A percentile compares a stretch with the other conserved stretches of the same genome.
These are phyloP conservation scores for Saccharomyces pastorianus DNA, from an alignment of 1,139 yeast genomes.

Conservation along the genomic window DNA sequence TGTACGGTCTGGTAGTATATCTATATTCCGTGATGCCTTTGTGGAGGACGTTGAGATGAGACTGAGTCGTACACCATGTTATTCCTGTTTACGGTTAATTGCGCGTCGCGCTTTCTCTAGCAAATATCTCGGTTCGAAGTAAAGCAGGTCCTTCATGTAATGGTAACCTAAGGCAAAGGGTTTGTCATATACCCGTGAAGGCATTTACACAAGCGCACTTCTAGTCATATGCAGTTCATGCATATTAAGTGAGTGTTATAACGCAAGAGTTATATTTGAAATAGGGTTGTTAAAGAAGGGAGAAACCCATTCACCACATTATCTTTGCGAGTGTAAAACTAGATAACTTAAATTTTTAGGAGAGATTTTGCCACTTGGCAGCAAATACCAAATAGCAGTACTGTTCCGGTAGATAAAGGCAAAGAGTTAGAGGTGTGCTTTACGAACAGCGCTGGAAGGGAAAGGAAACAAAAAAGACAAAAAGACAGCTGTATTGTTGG, in stretches of 20 bases:
- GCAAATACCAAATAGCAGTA: background rate
- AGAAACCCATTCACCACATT: background rate
- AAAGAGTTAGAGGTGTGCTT: background rate
- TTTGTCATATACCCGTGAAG: background rate
- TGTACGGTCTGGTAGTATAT: background rate
- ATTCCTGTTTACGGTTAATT: background rate
- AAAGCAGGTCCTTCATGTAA: background rate
- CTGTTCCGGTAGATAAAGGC: background rate
- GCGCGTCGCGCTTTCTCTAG: background rate
- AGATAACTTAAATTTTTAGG: background rate
- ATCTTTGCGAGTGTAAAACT: background rate
- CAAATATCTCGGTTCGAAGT: background rate
- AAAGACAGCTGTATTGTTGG: background rate
- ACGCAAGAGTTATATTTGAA: background rate
- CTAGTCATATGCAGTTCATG: background rate
- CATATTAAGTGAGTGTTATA: background rate
- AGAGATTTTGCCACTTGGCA: background rate
- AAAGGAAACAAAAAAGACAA: background rate
- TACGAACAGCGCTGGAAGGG: background rate
- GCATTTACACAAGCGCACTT: too few relatives aligned
- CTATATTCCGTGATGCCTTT: background rate
- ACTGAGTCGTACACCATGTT: background rate
- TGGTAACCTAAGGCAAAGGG: background rate
- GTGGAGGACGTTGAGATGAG: background rate
- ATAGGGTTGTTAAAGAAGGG: background rate